A percentile compares a stretch with the other conserved stretches of the same genome.
These are phyloP conservation scores for Peronospora destructor DNA, from an alignment of 352 stramenopile genomes.

Conservation along the genomic window DNA sequence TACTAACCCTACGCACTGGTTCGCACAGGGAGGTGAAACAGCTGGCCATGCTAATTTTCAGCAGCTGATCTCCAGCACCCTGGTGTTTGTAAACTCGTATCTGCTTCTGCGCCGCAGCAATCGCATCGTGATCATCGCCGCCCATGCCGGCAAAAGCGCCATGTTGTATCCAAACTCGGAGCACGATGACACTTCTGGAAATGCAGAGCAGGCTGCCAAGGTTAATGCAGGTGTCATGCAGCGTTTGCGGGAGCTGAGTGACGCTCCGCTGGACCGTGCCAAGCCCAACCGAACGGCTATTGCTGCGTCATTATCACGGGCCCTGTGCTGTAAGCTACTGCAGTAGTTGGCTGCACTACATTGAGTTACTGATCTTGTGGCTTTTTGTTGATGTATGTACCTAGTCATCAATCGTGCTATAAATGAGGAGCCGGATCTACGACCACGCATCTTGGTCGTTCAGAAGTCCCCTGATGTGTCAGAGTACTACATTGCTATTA, in stretches of 20 bases:
- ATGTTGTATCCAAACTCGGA: slow-evolving; percentile 75
- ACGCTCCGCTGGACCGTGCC: slow-evolving; percentile 36
- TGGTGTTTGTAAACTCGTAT: slow-evolving; percentile 86
- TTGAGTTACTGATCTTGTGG: slow-evolving; percentile 1
- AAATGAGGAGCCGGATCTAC: slow-evolving; percentile 64
- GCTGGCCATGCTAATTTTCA: slow-evolving; percentile 33
- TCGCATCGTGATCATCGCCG: slow-evolving; percentile 76
- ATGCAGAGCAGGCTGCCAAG: slow-evolving; percentile 60
- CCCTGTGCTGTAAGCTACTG: slow-evolving; percentile 65
- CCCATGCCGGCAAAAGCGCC: slow-evolving; percentile 57
- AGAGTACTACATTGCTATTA: slow-evolving; percentile 86
- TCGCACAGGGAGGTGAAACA: slow-evolving; percentile 28
- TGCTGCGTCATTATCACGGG: slow-evolving; percentile 65
- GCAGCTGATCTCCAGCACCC: slow-evolving; percentile 64
- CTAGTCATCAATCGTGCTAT: slow-evolving; percentile 84
- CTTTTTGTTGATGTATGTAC: slow-evolving; percentile 1
- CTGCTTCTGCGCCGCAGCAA: slow-evolving; percentile 82
- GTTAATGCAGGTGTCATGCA: slow-evolving; percentile 70
- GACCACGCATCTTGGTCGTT: slow-evolving; percentile 76
- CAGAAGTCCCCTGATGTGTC: slow-evolving; percentile 81
- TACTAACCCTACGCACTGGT: slow-evolving; percentile 75
- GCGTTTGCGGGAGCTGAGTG: slow-evolving; percentile 53
- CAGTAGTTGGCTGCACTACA: background rate
- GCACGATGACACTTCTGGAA: slow-evolving; percentile 55
- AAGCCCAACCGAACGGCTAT: slow-evolving; percentile 66